Evolutionary conservation across 129 eudicot genomes (phyloP).

Genomic region (Centella asiatica): DNA sequence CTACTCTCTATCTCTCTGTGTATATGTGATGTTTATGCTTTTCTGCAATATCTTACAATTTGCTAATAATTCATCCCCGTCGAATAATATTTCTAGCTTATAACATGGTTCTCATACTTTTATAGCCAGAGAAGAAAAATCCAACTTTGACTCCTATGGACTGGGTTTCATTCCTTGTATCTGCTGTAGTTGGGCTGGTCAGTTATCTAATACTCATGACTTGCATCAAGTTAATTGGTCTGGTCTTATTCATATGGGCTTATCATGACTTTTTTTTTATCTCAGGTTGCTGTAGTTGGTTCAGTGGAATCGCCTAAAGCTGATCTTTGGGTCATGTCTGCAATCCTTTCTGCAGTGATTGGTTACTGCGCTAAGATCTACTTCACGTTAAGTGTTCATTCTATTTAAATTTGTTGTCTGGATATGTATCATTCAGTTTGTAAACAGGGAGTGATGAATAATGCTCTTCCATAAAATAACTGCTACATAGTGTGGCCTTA

Average conservation of each 20-base stretch:
- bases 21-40: not conserved
- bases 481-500: no score
- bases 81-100: not conserved
- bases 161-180: constrained; percentile 82
- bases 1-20: not conserved
- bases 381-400: constrained; percentile 57
- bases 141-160: constrained; percentile 98
- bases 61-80: not conserved
- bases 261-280: constrained; percentile 1
- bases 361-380: constrained; percentile 95
- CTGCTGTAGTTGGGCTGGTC: constrained; percentile 94
- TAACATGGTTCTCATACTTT: constrained; percentile 8
- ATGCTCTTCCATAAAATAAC: no score
- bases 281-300: constrained; percentile 79
- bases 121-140: constrained; percentile 94
- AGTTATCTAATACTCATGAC: constrained; percentile 22
- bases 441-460: no score
- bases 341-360: constrained; percentile 73
- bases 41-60: not conserved
- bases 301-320: constrained; percentile 81
- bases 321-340: constrained; percentile 92
- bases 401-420: constrained; percentile 1
- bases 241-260: not conserved
- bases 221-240: not conserved
- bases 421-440: not conserved